Base-by-base conservation (phyloP, 179 eudicot genomes). In the Beta corolliflora region DNA sequence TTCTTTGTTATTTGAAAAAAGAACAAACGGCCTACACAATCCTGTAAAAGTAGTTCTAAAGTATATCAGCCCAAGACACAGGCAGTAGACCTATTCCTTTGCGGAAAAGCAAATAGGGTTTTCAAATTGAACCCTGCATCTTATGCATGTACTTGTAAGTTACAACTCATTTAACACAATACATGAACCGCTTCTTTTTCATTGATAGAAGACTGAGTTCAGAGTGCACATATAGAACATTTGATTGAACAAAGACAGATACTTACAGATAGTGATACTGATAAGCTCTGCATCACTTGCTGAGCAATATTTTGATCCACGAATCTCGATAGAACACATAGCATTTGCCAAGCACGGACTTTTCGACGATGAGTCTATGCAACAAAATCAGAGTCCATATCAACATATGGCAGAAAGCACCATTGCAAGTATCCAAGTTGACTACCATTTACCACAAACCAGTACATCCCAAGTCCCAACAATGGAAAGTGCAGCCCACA, bases 301-400 rank as follows among this genome's bases (percentile, higher is more conserved):
- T 88, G 82, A 73, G 92, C 83, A 48, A 89, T 89, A 75, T 91
- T 91, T 76, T 83, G 78, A 79, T 88, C 87, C 78, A 92, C 91
- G 82, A 91, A 96, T 75, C 86, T 91, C 74, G 96, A 90, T 75
- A 96, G 83, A 74, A 90, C 87, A 83, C 98, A 92, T 78, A 96
- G 85, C 99, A 96, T 96, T 87, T 96, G 99, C 98, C 96, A 96
- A 45, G 86, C 97, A 83, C 99, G 98, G 81, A 94, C 86, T 93
- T 96, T 96, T 65, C 98, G 94, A 77, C 99, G 92, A 82, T 96
- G 99, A 84, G 87, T 90, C 97, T 94, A 92, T 77, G 80, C 79
- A 77, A 76, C 29, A 69, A 36, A 79, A 10, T 50, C 19, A 58
- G 53, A 58, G 56, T 56, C 41, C 77, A 58, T 25, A 61, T 73